Evolutionary conservation across 2,329 filamentous ascomycete species (phyloP).

Genomic region (Paraphoma sp.): DNA sequence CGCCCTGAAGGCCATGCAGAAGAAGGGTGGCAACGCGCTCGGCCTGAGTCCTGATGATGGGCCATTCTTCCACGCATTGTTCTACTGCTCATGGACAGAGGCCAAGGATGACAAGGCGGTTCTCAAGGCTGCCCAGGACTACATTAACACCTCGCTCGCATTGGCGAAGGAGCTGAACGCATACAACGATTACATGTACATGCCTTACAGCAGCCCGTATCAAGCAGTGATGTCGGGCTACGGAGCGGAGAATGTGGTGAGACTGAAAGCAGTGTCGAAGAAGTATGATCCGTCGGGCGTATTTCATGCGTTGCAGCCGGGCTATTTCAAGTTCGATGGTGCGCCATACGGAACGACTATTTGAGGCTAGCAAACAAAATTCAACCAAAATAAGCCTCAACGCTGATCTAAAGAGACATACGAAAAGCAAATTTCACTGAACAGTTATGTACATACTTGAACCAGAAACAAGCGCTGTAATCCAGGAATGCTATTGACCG

Average conservation of each 20-base stretch:
- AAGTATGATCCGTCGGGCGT: conserved; percentile 16
- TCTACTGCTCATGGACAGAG: conserved; percentile 26
- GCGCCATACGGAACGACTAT: conserved; percentile 1
- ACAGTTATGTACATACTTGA: too few species aligned
- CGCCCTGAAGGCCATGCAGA: conserved; percentile 23
- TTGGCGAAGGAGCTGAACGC: conserved; percentile 9
- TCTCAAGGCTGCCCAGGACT: conserved; percentile 17
- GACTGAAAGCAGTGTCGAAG: conserved; percentile 8
- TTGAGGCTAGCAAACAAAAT: neutral
- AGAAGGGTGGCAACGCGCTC: conserved; percentile 33
- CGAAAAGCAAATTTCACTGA: too few species aligned
- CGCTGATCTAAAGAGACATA: too few species aligned
- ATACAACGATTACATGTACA: conserved; percentile 43
- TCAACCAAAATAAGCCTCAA: neutral
- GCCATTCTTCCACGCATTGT: conserved; percentile 21
- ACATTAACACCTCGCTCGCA: conserved; percentile 3
- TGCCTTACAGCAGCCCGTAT: conserved; percentile 54
- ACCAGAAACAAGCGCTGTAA: too few species aligned
- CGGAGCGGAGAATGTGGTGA: conserved; percentile 43
- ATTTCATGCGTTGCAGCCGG: conserved; percentile 15
- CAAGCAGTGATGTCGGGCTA: conserved; percentile 52
- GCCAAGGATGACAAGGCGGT: conserved; percentile 26
- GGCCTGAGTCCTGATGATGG: conserved; percentile 22
- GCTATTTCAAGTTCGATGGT: conserved; percentile 15
- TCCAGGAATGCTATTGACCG: too few species aligned